These are phyloP conservation scores for Ophiosphaerella korrae DNA, from an alignment of 2,329 filamentous ascomycete genomes.

Conservation along the genomic window DNA sequence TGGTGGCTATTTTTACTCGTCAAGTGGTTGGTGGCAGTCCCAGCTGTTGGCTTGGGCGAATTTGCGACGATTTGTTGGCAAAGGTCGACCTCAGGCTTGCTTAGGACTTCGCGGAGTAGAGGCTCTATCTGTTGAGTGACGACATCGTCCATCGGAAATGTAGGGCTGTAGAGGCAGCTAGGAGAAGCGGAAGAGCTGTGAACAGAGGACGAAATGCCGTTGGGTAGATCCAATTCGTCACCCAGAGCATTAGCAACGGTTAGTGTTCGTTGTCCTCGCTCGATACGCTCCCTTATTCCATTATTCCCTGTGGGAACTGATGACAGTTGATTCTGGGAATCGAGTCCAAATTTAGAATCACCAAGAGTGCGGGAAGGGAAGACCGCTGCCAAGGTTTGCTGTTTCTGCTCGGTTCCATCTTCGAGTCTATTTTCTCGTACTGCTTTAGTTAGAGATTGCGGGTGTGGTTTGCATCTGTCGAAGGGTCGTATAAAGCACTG, in stretches of 20 bases:
- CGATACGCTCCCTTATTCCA: too few relatives aligned
- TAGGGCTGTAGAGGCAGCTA: too few relatives aligned
- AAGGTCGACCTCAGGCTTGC: background rate
- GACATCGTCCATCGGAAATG: too few relatives aligned
- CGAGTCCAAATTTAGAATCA: background rate
- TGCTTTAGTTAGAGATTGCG: background rate
- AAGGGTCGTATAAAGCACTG: slow-evolving; percentile 17
- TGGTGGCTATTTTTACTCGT: background rate
- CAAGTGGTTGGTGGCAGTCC: background rate
- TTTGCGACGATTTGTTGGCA: background rate
- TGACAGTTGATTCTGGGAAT: background rate
- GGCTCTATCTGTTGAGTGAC: too few relatives aligned
- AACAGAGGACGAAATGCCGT: too few relatives aligned
- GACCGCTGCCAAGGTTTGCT: background rate
- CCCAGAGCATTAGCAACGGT: too few relatives aligned
- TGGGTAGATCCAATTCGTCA: too few relatives aligned
- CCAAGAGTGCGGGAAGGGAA: background rate
- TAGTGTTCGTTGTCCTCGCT: too few relatives aligned
- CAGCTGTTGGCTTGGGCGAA: background rate
- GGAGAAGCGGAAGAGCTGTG: too few relatives aligned
- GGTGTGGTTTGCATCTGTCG: background rate
- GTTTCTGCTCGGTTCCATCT: background rate
- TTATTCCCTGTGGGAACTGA: too few relatives aligned
- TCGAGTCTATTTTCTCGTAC: background rate
- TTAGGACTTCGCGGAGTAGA: too few relatives aligned